Evolutionary conservation across 768 basidiomycete species (phyloP).

Genomic region (Chlorophyllum brunneum): DNA sequence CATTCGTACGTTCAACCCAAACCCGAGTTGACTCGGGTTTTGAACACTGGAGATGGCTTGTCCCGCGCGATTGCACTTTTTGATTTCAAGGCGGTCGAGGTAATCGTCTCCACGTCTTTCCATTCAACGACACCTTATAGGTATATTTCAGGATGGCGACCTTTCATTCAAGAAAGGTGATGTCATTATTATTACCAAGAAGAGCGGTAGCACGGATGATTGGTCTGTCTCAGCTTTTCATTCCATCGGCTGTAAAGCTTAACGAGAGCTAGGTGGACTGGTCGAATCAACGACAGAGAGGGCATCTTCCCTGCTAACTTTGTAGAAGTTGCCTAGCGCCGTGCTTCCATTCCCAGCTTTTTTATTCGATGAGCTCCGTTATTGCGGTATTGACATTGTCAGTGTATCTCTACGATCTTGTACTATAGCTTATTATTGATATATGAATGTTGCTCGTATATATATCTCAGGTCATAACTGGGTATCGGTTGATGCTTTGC

Average conservation of each 20-base stretch:
- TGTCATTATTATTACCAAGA: constrained; percentile 64
- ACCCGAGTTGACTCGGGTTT: constrained; percentile 44
- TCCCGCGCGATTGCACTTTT: constrained; percentile 73
- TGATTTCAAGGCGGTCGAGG: constrained; percentile 72
- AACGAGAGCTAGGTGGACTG: constrained; percentile 62
- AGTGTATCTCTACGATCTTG: too few species aligned
- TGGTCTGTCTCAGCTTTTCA: constrained; percentile 43
- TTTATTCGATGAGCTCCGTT: too few species aligned
- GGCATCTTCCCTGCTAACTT: constrained; percentile 85
- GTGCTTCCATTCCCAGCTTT: too few species aligned
- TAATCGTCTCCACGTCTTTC: constrained; percentile 23
- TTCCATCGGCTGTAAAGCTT: not conserved
- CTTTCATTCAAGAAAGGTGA: constrained; percentile 75
- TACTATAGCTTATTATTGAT: too few species aligned
- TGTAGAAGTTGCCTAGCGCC: constrained; percentile 60
- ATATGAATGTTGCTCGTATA: too few species aligned
- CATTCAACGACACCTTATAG: constrained; percentile 8
- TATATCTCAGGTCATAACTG: too few species aligned
- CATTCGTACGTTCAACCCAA: constrained; percentile 36
- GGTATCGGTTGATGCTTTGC: not conserved
- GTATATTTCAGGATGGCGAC: constrained; percentile 55
- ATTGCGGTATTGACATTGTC: too few species aligned
- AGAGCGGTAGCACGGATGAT: constrained; percentile 68
- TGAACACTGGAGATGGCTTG: constrained; percentile 55
- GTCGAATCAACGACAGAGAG: constrained; percentile 52